Conservation (phyloP, 768 basidiomycete genomes). For the Russula vinacea region DNA sequence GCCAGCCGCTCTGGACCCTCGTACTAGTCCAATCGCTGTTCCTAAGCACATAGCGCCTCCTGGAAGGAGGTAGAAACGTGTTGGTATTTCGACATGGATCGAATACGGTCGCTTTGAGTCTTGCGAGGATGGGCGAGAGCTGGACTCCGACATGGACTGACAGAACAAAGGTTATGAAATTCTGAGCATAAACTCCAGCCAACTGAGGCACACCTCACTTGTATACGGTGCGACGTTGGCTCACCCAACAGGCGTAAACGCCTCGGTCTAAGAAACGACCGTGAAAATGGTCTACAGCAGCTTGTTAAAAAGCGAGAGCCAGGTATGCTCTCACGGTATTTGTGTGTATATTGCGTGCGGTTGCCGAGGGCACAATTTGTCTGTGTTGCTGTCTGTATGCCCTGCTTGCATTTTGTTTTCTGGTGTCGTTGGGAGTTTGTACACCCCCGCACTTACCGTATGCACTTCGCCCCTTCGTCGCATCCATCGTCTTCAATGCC, state of each 20-base stretch:
- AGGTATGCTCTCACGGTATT: neutral
- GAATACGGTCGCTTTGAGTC: slow-evolving; percentile 30
- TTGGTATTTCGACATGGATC: slow-evolving; percentile 46
- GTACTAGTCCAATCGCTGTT: slow-evolving; percentile 65
- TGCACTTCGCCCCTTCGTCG: slow-evolving; percentile 40
- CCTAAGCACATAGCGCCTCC: slow-evolving; percentile 59
- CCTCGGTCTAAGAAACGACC: neutral
- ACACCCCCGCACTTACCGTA: slow-evolving; percentile 57
- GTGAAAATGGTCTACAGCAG: neutral
- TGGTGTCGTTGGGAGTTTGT: slow-evolving; percentile 73
- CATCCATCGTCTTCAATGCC: slow-evolving; percentile 36
- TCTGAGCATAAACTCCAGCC: neutral
- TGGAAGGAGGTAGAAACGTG: slow-evolving; percentile 61
- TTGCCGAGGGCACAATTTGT: slow-evolving; percentile 34
- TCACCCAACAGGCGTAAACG: slow-evolving; percentile 8
- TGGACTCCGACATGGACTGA: slow-evolving; percentile 7
- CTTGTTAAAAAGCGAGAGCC: neutral
- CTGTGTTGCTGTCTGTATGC: slow-evolving; percentile 38
- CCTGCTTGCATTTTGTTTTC: slow-evolving; percentile 58
- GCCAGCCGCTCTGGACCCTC: slow-evolving; percentile 66
- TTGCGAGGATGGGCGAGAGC: slow-evolving; percentile 26
- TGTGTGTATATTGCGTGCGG: slow-evolving; percentile 9
- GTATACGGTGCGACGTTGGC: neutral
- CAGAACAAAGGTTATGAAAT: slow-evolving; percentile 1
- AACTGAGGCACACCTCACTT: slow-evolving; percentile 5